A percentile compares a stretch with the other conserved stretches of the same genome.
Evolutionary conservation across 2,329 filamentous ascomycete species (phyloP).

Genomic region (Claviceps lovelessii): DNA sequence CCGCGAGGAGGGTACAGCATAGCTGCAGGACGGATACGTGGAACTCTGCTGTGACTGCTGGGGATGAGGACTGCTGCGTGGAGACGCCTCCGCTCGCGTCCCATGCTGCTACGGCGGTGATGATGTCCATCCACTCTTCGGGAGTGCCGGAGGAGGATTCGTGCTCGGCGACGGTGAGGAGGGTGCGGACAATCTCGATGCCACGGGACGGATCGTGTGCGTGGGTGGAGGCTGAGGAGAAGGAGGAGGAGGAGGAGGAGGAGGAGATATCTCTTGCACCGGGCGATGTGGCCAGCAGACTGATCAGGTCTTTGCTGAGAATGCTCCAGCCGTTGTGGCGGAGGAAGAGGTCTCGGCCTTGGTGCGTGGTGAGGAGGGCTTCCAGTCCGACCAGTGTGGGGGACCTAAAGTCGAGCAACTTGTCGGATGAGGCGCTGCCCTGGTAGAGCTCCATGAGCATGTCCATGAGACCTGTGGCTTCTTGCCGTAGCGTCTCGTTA

Average conservation of each 20-base stretch:
- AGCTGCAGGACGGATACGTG: constrained; percentile 41
- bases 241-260: not conserved
- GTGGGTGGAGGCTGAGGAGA: constrained; percentile 6
- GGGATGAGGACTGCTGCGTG: constrained; percentile 12
- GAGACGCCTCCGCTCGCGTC: constrained; percentile 16
- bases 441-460: constrained; percentile 50
- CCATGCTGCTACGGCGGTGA: constrained; percentile 38
- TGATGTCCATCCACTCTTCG: constrained; percentile 43
- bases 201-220: constrained; percentile 27
- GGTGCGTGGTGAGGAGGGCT: constrained; percentile 35
- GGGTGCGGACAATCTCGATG: constrained; percentile 39
- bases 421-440: constrained; percentile 15
- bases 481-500: constrained; percentile 39
- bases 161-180: constrained; percentile 37
- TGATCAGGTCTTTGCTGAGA: constrained; percentile 34
- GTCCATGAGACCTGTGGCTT: constrained; percentile 45
- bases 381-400: constrained; percentile 46
- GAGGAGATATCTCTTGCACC: not conserved
- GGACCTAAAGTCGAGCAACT: constrained; percentile 39
- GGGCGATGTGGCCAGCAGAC: constrained; percentile 21
- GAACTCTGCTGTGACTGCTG: constrained; percentile 28
- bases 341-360: constrained; percentile 34
- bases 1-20: constrained; percentile 34
- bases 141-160: constrained; percentile 25
- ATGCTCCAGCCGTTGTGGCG: constrained; percentile 39